A percentile compares a stretch with the other conserved stretches of the same genome.
These are phyloP conservation scores for Phytophthora tentaculata DNA, from an alignment of 352 stramenopile species.

Conservation along the genomic window DNA sequence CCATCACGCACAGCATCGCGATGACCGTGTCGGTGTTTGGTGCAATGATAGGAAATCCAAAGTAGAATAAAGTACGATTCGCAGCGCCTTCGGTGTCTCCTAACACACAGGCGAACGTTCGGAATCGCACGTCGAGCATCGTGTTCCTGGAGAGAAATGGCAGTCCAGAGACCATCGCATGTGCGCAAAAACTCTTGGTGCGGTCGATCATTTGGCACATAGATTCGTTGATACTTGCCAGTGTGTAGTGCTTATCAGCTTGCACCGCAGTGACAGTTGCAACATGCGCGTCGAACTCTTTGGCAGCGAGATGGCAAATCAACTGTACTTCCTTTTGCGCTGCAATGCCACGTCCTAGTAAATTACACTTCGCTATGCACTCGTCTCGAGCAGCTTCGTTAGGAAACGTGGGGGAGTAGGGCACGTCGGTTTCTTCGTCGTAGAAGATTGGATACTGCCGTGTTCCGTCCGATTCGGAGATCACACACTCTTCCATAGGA, in stretches of 20 bases:
- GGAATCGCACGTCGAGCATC: slow-evolving; percentile 59
- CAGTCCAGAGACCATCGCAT: slow-evolving; percentile 31
- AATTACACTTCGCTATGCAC: slow-evolving; percentile 39
- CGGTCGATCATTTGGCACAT: slow-evolving; percentile 27
- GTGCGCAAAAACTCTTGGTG: slow-evolving; percentile 47
- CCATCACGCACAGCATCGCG: slow-evolving; percentile 53
- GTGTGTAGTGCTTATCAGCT: slow-evolving; percentile 33
- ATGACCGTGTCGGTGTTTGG: slow-evolving; percentile 29
- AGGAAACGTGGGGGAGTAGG: slow-evolving; percentile 27
- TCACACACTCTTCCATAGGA: slow-evolving; percentile 44
- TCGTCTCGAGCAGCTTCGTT: slow-evolving; percentile 41
- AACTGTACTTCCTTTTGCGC: slow-evolving; percentile 49
- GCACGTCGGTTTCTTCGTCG: slow-evolving; percentile 42
- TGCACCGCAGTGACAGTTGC: slow-evolving; percentile 49
- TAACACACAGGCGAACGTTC: slow-evolving; percentile 45
- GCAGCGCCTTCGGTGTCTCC: slow-evolving; percentile 28
- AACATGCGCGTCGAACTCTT: slow-evolving; percentile 47
- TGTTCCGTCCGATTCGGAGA: slow-evolving; percentile 51
- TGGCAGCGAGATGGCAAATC: slow-evolving; percentile 58
- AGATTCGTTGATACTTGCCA: slow-evolving; percentile 27
- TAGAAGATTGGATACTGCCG: slow-evolving; percentile 57
- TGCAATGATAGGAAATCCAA: slow-evolving; percentile 49
- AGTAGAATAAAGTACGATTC: slow-evolving; percentile 43
- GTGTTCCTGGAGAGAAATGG: slow-evolving; percentile 60
- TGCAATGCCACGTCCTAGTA: slow-evolving; percentile 23